phyloP scores from a whole-genome alignment of 768 basidiomycete species.

The Phylloporus scabripes region DNA sequence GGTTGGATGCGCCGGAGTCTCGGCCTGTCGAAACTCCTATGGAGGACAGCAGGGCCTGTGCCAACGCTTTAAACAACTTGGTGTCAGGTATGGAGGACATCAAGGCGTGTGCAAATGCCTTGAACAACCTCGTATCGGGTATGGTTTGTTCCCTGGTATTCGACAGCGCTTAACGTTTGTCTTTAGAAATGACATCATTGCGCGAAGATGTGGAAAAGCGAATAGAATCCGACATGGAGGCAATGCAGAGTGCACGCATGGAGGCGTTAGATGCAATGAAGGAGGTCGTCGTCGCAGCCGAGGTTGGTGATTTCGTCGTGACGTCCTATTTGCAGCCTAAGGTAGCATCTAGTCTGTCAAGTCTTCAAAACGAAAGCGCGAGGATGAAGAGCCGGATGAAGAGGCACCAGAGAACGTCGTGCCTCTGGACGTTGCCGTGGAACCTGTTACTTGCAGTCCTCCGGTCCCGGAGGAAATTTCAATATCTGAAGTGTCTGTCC shows the following conservation, averaged over 20 bases:
- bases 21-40: constrained; percentile 6
- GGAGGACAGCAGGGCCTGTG: constrained; percentile 27
- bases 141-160: constrained; percentile 5
- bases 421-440: not conserved
- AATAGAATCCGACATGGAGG: constrained; percentile 42
- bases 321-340: constrained; percentile 15
- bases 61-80: constrained; percentile 17
- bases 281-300: constrained; percentile 31
- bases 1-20: constrained; percentile 15
- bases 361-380: constrained; percentile 62
- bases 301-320: constrained; percentile 20
- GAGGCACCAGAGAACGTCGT: not conserved
- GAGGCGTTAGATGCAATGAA: constrained; percentile 36
- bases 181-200: constrained; percentile 41
- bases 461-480: not conserved
- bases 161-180: not conserved
- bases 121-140: constrained; percentile 43
- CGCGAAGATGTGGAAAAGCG: constrained; percentile 40
- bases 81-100: constrained; percentile 16
- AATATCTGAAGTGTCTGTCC: constrained; percentile 1
- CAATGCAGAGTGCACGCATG: constrained; percentile 36
- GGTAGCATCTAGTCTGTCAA: constrained; percentile 22
- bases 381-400: constrained; percentile 33
- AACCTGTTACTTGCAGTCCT: not conserved
- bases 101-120: constrained; percentile 29